phyloP scores from a whole-genome alignment of 306 rosid genomes.

The Mucuna pruriens region DNA sequence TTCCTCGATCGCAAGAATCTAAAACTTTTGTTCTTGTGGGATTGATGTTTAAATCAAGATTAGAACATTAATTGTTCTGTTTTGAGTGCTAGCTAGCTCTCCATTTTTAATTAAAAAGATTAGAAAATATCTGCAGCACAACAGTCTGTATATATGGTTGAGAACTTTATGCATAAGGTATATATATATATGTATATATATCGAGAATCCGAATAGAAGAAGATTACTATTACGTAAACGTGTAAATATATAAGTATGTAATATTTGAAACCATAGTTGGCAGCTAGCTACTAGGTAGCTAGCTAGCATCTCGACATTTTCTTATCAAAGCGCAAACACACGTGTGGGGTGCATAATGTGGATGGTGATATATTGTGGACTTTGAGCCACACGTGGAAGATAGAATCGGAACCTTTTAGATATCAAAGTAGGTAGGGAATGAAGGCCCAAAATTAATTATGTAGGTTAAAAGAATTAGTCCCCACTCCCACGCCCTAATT shows the following conservation, averaged over 20 bases:
- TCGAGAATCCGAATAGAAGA: background rate
- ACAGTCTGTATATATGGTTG: background rate
- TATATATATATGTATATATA: no score
- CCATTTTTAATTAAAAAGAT: background rate
- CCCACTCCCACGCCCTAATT: slow-evolving; percentile 41
- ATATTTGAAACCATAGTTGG: slow-evolving; percentile 5
- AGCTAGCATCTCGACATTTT: slow-evolving; percentile 17
- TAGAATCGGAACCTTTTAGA: slow-evolving; percentile 37
- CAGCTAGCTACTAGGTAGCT: background rate
- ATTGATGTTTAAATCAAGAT: background rate
- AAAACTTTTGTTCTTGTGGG: background rate
- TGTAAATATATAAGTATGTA: background rate
- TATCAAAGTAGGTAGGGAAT: slow-evolving; percentile 22
- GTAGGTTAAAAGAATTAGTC: slow-evolving; percentile 40
- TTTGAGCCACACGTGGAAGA: slow-evolving; percentile 63
- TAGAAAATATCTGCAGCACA: background rate
- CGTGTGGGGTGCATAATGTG: slow-evolving; percentile 50
- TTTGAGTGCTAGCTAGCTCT: background rate
- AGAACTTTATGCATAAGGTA: slow-evolving; percentile 3
- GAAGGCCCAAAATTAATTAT: slow-evolving; percentile 42
- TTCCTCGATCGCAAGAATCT: background rate
- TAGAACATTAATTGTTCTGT: background rate
- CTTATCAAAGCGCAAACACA: slow-evolving; percentile 34
- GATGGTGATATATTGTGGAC: slow-evolving; percentile 57
- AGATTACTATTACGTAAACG: background rate